Percentiles rank a stretch among this genome's conserved stretches.
phyloP scores from a whole-genome alignment of 2,329 filamentous ascomycete species.

The Leptographium lundbergii region DNA sequence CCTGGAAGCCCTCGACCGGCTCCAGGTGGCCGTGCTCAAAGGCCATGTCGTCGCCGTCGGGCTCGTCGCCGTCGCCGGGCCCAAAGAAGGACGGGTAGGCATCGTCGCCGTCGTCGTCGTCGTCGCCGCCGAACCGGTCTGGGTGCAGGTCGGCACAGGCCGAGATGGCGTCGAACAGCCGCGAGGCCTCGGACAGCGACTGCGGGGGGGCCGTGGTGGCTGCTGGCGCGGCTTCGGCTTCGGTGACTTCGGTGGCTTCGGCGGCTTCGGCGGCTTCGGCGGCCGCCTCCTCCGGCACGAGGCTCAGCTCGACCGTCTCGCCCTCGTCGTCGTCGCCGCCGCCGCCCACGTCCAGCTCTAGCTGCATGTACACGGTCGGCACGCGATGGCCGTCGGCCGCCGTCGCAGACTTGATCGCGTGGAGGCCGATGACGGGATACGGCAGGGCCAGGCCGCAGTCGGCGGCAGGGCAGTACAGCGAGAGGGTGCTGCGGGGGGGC shows the following conservation, averaged over 20 bases:
- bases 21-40: slow-evolving; percentile 44
- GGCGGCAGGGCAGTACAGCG: slow-evolving; percentile 47
- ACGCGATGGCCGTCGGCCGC: slow-evolving; percentile 21
- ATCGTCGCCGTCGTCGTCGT: slow-evolving; percentile 38
- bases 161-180: slow-evolving; percentile 58
- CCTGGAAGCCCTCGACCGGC: slow-evolving; percentile 44
- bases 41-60: slow-evolving; percentile 38
- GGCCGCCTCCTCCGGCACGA: slow-evolving; percentile 35
- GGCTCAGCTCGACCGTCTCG: slow-evolving; percentile 52
- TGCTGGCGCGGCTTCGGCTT: neutral
- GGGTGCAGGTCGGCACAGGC: slow-evolving; percentile 66
- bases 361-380: slow-evolving; percentile 52
- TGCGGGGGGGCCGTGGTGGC: neutral
- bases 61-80: slow-evolving; percentile 36
- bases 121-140: slow-evolving; percentile 46
- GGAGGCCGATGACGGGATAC: slow-evolving; percentile 63
- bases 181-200: slow-evolving; percentile 16
- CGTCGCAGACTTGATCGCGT: slow-evolving; percentile 53
- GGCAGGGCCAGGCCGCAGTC: slow-evolving; percentile 54
- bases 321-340: slow-evolving; percentile 47
- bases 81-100: slow-evolving; percentile 46
- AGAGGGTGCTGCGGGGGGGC: slow-evolving; percentile 34
- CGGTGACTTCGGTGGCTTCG: neutral
- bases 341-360: slow-evolving; percentile 48
- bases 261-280: slow-evolving; percentile 1